Evolutionary conservation across 805 yeast species (phyloP), one percentile per base, ranked within the genome.

Genomic region (Phaffomyces opuntiae): DNA sequence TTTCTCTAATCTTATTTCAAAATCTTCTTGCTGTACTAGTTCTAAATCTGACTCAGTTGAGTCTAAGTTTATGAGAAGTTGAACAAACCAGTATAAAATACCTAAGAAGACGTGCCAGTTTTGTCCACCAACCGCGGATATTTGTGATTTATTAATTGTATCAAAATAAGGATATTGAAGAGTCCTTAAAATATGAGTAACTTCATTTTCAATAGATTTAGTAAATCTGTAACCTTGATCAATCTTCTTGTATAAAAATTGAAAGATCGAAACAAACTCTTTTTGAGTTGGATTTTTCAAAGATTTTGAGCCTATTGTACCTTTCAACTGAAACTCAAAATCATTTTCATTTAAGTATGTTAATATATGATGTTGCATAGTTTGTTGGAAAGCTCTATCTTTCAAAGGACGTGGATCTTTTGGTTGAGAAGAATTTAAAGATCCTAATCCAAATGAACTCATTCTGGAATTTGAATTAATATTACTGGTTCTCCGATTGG

Each of bases 81-180:
- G 78, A 5, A 83, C 79, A 39, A 89, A 61, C 96, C 96, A 89
- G 60, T 83, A 81, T 21, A 89, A 66, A 75, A 90, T 78, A 1
- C 93, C 96, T 37, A 89, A 62, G 52, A 87, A 86, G 8, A 75
- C 74, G 12, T 87, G 88, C 96, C 96, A 89, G 53, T 80, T 81
- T 41, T 83, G 80, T 3, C 96, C 95, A 7, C 96, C 96, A 12
- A 87, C 96, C 0, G 96, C 96, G 35, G 89, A 79, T 35, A 89
- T 81, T 59, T 87, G 95, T 1, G 93, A 83, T 57, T 89, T 82
- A 62, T 83, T 86, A 36, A 90, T 80, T 0, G 86, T 70, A 36
- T 85, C 95, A 47, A 87, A 63, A 60, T 83, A 87, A 2, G 97
- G 96, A 56, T 89, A 89, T 41, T 77, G 77, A 49, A 88, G 61